Percentiles rank a stretch among this genome's conserved stretches.
Conservation (phyloP, 1,139 yeast species). For the Debaryomyces psychrophilus region DNA sequence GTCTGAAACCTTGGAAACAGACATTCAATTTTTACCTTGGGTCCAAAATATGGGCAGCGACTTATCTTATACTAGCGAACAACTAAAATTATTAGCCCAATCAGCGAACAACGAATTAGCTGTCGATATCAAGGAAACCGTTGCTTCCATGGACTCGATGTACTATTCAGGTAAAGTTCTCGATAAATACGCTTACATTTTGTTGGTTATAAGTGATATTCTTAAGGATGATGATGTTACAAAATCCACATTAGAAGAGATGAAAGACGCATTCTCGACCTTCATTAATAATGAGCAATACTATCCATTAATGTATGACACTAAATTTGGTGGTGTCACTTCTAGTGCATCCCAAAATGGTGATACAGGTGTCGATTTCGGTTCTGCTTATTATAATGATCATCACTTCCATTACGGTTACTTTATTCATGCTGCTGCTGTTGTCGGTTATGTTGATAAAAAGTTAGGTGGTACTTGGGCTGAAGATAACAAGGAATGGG, state of each 20-base stretch:
- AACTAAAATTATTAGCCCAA: constrained; percentile 53
- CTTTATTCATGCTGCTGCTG: constrained; percentile 76
- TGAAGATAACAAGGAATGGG: constrained; percentile 63
- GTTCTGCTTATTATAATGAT: constrained; percentile 72
- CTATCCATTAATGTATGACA: constrained; percentile 70
- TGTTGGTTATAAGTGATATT: constrained; percentile 64
- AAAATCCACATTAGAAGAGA: constrained; percentile 44
- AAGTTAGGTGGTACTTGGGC: constrained; percentile 70
- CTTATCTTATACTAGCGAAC: constrained; percentile 52
- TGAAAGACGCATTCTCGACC: constrained; percentile 57
- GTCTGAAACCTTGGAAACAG: constrained; percentile 52
- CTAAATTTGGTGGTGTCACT: constrained; percentile 68
- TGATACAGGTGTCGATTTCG: constrained; percentile 50
- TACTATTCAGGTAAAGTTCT: constrained; percentile 72
- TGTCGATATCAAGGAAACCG: constrained; percentile 57
- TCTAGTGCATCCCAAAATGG: constrained; percentile 59
- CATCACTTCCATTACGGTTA: constrained; percentile 86
- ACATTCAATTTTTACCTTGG: constrained; percentile 68
- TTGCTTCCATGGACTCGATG: constrained; percentile 52
- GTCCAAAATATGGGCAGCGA: constrained; percentile 29
- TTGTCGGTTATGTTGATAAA: constrained; percentile 66
- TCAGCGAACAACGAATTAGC: constrained; percentile 61
- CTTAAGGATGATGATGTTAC: constrained; percentile 57
- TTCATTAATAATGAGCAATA: constrained; percentile 55
- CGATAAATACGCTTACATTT: constrained; percentile 74